These are phyloP conservation scores for Reutealis trisperma DNA, from an alignment of 345 rosid species.

Conservation along the genomic window DNA sequence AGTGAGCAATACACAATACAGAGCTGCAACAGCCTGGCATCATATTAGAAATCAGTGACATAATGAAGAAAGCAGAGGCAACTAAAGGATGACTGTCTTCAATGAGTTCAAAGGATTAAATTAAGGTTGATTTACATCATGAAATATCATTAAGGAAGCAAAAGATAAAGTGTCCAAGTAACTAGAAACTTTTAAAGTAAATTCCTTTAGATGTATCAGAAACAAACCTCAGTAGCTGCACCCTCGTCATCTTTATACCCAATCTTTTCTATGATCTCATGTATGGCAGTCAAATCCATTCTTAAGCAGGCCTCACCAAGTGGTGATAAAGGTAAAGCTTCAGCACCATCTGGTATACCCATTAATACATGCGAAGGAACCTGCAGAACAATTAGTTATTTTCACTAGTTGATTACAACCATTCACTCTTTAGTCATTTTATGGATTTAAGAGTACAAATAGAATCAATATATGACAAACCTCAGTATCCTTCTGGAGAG, in stretches of 20 bases:
- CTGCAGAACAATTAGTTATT: conserved; percentile 33
- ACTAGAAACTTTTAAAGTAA: background rate
- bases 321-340: conserved; percentile 63
- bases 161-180: no score
- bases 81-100: background rate
- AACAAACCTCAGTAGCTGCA: conserved; percentile 73
- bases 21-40: background rate
- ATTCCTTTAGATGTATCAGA: background rate
- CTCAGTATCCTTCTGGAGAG: conserved; percentile 87
- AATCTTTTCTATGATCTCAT: conserved; percentile 69
- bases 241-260: conserved; percentile 89
- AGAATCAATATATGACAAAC: conserved; percentile 30
- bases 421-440: background rate
- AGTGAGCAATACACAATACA: background rate
- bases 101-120: background rate
- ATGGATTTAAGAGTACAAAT: background rate
- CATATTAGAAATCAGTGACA: conserved; percentile 10
- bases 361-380: conserved; percentile 71
- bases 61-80: conserved; percentile 9
- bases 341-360: conserved; percentile 67
- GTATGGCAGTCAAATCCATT: conserved; percentile 77
- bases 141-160: no score
- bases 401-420: conserved; percentile 9
- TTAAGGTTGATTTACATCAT: background rate
- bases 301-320: conserved; percentile 82